Evolutionary conservation across 2,329 filamentous ascomycete species (phyloP), one percentile per base, ranked within the genome.

Genomic region (Ophiobolus disseminans): DNA sequence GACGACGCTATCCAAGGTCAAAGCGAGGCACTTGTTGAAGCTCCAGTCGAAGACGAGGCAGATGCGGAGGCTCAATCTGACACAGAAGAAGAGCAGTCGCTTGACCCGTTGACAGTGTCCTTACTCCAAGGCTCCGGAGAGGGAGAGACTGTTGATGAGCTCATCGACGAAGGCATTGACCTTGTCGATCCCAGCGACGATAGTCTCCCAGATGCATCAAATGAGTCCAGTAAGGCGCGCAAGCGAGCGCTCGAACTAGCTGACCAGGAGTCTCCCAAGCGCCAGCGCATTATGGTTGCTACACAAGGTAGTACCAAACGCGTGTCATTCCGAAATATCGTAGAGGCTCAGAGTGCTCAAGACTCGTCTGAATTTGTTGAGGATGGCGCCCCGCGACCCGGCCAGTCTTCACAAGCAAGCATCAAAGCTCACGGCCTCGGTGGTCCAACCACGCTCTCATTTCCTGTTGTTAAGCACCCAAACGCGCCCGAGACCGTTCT

Each of bases 401-500:
- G 56, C 40, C 70, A 62, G 49, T 65, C 62, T 3, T 76, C 75
- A 4, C 77, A 80, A 55, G 60, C 65, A 23, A 71, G 67, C 44
- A 65, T 62, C 62, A 77, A 72, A 59, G 66, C 72, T 14, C 72
- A 68, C 39, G 66, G 66, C 5, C 43, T 48, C 17, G 59, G 69
- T 55, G 74, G 57, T 69, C 74, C 56, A 63, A 78, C 53, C 3
- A 79, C 77, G 17, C 75, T 91, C 20, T 80, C 80, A 21, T 95
- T 91, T 62, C 82, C 87, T 1, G 82, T 91, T 10, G 89, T 93
- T 17, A 95, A 96, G 72, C 85, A 93, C 58, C 82, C 86, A 1
- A 81, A 85, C 58, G 84, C 90, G 59, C 81, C 83, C 4, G 79
- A 78, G 49, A 89, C 87, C 0, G 76, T 80, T 21, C 59, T 85